phyloP scores from a whole-genome alignment of 2,329 filamentous ascomycete genomes.

The Coniochaeta sp. region DNA sequence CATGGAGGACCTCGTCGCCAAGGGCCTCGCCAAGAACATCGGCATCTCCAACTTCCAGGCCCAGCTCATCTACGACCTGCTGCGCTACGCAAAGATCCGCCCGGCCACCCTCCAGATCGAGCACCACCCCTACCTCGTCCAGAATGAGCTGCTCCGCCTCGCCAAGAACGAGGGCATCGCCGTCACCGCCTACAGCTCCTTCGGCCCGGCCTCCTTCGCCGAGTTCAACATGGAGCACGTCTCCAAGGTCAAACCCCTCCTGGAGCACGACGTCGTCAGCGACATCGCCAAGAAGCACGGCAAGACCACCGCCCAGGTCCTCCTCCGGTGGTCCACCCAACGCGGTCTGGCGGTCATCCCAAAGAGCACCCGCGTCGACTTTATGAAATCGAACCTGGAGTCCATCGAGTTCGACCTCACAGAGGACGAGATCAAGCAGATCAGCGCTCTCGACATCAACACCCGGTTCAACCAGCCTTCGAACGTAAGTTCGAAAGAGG shows the following conservation, averaged over 20 bases:
- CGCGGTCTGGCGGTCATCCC: conserved; percentile 74
- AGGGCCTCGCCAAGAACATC: conserved; percentile 64
- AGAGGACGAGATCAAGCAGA: conserved; percentile 58
- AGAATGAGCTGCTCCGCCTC: conserved; percentile 62
- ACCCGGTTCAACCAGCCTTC: conserved; percentile 71
- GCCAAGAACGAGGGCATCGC: conserved; percentile 63
- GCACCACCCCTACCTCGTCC: conserved; percentile 83
- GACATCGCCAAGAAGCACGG: conserved; percentile 59
- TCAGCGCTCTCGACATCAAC: conserved; percentile 55
- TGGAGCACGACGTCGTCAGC: conserved; percentile 61
- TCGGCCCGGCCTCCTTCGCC: conserved; percentile 71
- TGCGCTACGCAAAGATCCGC: conserved; percentile 67
- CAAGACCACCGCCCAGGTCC: conserved; percentile 71
- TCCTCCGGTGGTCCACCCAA: conserved; percentile 84
- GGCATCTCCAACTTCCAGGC: conserved; percentile 80
- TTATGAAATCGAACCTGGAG: conserved; percentile 60
- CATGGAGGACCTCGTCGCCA: conserved; percentile 67
- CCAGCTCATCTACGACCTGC: conserved; percentile 69
- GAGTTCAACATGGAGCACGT: conserved; percentile 69
- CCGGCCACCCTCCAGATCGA: conserved; percentile 81
- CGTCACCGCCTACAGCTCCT: conserved; percentile 78
- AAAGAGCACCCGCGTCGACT: conserved; percentile 53
- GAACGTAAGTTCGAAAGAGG: conserved; percentile 15
- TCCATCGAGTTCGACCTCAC: conserved; percentile 59
- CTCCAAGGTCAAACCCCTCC: conserved; percentile 57